These are phyloP conservation scores for Gossypium rotundifolium DNA, from an alignment of 345 rosid species.

Conservation along the genomic window DNA sequence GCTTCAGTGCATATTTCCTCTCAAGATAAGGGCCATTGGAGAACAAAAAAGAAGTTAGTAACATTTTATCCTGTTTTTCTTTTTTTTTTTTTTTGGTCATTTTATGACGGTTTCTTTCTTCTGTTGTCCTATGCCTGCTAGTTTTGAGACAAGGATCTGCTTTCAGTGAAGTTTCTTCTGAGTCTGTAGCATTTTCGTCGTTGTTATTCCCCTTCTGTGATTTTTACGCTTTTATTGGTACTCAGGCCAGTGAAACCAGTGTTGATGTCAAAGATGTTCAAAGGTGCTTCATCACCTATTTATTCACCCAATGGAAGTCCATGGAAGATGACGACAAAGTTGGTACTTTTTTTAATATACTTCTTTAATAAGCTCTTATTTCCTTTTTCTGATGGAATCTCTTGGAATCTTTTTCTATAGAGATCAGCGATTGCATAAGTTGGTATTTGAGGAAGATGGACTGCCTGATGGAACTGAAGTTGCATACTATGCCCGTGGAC, in stretches of 20 bases:
- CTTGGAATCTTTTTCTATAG: conserved; percentile 27
- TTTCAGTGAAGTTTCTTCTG: neutral
- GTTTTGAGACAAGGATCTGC: neutral
- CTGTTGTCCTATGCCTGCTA: neutral
- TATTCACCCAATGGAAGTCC: conserved; percentile 11
- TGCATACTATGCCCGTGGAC: conserved; percentile 84
- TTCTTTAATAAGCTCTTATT: conserved; percentile 16
- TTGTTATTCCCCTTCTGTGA: neutral
- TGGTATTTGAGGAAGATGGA: conserved; percentile 79
- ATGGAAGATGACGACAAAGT: conserved; percentile 32
- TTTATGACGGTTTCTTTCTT: neutral
- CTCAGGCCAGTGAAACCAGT: conserved; percentile 9
- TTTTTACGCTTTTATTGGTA: neutral
- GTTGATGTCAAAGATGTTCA: conserved; percentile 6
- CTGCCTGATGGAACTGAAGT: conserved; percentile 98
- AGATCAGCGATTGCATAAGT: conserved; percentile 77
- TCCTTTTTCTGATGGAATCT: conserved; percentile 11
- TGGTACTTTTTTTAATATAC: conserved; percentile 21
- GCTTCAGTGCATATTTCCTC: conserved; percentile 27
- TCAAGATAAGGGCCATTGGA: conserved; percentile 30
- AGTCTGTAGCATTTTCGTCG: neutral
- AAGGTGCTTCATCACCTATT: neutral
- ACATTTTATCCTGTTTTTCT: neutral
- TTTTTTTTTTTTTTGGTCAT: neutral
- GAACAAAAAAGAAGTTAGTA: conserved; percentile 17